A percentile compares a stretch with the other conserved stretches of the same genome.
phyloP scores from a whole-genome alignment of 179 eudicot genomes.

The Spinacia oleracea region DNA sequence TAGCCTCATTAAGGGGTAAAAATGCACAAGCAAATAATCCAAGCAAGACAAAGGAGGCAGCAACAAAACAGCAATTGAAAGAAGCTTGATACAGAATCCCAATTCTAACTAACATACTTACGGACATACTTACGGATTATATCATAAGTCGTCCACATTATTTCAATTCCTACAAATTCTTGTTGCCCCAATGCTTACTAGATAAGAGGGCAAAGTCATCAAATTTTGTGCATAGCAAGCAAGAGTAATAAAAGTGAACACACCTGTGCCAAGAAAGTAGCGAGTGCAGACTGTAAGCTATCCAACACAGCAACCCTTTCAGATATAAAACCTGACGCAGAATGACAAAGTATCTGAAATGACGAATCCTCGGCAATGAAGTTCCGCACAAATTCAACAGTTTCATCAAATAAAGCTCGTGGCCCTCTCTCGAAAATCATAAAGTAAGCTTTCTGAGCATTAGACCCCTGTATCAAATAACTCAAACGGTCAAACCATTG shows the following conservation, averaged over 20 bases:
- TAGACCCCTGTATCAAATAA: conserved; percentile 58
- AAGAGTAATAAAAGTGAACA: conserved; percentile 10
- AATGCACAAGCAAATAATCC: neutral
- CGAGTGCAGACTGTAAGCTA: conserved; percentile 64
- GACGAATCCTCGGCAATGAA: conserved; percentile 65
- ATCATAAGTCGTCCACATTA: conserved; percentile 1
- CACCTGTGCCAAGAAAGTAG: conserved; percentile 90
- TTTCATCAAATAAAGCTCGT: conserved; percentile 63
- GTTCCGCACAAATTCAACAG: conserved; percentile 55
- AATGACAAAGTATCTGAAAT: conserved; percentile 50
- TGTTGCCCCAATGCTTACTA: neutral
- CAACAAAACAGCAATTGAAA: neutral
- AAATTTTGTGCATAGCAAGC: neutral
- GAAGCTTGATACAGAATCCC: neutral
- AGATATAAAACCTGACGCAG: conserved; percentile 67
- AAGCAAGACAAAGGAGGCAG: neutral
- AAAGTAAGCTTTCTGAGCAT: conserved; percentile 69
- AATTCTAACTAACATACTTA: neutral
- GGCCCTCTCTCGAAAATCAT: conserved; percentile 94
- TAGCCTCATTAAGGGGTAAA: neutral
- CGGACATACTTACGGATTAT: neutral
- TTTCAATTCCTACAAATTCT: neutral
- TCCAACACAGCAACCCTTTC: conserved; percentile 73
- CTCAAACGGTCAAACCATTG: neutral
- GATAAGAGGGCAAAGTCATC: neutral